Percentiles rank a stretch among this genome's conserved stretches.
phyloP scores from a whole-genome alignment of 208 protist genomes.

The Leishmania braziliensis region DNA sequence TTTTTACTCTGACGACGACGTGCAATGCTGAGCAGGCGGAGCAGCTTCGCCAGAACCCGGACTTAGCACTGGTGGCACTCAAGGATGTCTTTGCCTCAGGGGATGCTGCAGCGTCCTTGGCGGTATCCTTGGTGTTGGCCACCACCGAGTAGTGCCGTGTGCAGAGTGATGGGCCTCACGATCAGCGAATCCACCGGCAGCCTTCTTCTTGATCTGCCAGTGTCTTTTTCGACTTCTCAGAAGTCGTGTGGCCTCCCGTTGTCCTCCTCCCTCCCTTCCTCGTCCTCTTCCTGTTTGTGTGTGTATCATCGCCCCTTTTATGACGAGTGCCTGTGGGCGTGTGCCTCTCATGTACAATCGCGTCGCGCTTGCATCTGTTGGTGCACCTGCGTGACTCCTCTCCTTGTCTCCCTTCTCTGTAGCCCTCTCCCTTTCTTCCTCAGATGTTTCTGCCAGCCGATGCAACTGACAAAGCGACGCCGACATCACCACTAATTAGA shows the following conservation, averaged over 20 bases:
- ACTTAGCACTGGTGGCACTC: constrained; percentile 40
- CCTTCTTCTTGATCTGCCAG: neutral
- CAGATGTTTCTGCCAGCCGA: neutral
- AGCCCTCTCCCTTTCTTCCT: neutral
- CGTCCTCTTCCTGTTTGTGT: neutral
- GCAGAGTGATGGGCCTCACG: neutral
- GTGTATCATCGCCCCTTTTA: neutral
- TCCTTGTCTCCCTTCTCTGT: neutral
- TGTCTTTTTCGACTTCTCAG: neutral
- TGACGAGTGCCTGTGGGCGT: neutral
- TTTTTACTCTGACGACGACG: constrained; percentile 36
- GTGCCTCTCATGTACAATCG: neutral
- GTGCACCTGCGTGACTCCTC: neutral
- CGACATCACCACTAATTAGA: neutral
- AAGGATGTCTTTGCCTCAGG: constrained; percentile 41
- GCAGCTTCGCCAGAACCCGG: constrained; percentile 11
- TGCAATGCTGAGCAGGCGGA: constrained; percentile 32
- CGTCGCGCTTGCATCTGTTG: neutral
- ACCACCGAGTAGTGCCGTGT: neutral
- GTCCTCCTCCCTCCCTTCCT: neutral
- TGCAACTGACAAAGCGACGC: neutral
- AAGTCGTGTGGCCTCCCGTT: neutral
- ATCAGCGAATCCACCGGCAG: neutral
- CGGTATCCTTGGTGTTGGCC: constrained; percentile 39
- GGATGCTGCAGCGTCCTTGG: constrained; percentile 62